Percentiles rank a stretch among this genome's conserved stretches.
These are phyloP conservation scores for Geum urbanum DNA, from an alignment of 306 rosid genomes.

Conservation along the genomic window DNA sequence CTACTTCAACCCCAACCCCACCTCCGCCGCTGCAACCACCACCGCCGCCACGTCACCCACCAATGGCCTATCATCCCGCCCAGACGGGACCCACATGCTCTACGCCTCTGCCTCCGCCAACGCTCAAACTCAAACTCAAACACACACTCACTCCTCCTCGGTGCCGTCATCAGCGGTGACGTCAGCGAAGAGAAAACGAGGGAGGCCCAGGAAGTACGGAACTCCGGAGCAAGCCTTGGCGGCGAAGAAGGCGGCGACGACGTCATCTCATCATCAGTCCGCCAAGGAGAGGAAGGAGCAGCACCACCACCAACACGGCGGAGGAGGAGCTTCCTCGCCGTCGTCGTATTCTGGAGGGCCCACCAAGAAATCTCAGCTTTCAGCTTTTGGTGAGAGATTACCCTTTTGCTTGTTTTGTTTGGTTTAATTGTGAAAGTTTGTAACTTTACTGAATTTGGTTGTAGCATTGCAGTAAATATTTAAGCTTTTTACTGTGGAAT, in stretches of 20 bases:
- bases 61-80: constrained; percentile 42
- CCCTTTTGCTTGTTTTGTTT: background rate
- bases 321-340: constrained; percentile 32
- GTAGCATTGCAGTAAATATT: constrained; percentile 11
- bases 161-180: constrained; percentile 59
- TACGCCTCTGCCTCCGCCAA: no score
- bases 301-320: background rate
- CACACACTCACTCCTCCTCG: constrained; percentile 47
- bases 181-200: constrained; percentile 76
- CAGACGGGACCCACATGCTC: no score
- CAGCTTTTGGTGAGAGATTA: constrained; percentile 40
- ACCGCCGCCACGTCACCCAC: constrained; percentile 39
- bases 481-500: background rate
- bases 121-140: constrained; percentile 3
- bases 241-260: constrained; percentile 76
- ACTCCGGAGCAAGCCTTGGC: constrained; percentile 86
- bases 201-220: constrained; percentile 83
- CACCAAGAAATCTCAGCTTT: constrained; percentile 59
- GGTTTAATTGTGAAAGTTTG: constrained; percentile 1
- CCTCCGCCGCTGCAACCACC: constrained; percentile 11
- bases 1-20: constrained; percentile 49
- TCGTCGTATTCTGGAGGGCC: constrained; percentile 41
- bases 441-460: background rate
- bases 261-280: constrained; percentile 63
- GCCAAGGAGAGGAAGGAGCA: constrained; percentile 47